Base-by-base conservation (phyloP, 306 rosid genomes). In the Rosa multiflora region DNA sequence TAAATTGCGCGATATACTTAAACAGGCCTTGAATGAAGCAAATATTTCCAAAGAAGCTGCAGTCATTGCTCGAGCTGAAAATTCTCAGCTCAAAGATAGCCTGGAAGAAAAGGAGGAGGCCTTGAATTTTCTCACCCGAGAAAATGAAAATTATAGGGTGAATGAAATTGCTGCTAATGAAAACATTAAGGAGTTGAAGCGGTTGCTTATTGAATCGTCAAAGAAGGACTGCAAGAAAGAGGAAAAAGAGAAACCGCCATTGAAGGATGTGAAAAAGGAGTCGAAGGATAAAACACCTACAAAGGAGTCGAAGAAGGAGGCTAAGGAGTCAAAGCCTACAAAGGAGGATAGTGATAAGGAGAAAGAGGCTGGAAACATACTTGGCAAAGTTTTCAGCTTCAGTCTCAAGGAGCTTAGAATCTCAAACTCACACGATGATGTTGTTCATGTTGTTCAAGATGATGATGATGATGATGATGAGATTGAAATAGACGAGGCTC, bases 11-110 rank as follows among this genome's bases (percentile, higher is more conserved):
- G 99, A 95, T 76, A 92, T 95, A 76, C 89, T 95, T 4, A 95
- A 95, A 75, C 99, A 95, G 51, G 99, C 98, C 0, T 69, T 95
- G 75, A 95, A 83, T 63, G 99, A 95, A 85, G 81, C 99, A 37
- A 92, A 88, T 70, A 88, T 81, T 11, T 98, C 99, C 3, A 92
- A 89, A 83, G 98, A 88, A 82, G 97, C 94, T 1, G 84, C 96
- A 0, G 94, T 76, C 32, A 92, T 95, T 49, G 98, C 99, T 18
- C 87, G 63, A 72, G 89, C 80, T 0, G 98, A 92, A 78, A 92
- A 88, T 82, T 84, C 90, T 56, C 86, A 85, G 67, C 83, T 95
- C 1, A 87, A 90, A 43, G 98, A 92, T 64, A 77, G 83, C 62
- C 44, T 90, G 75, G 80, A 76, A 0, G 83, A 46, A 62, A 85